These are phyloP conservation scores for Chaetomiaceae sp. DNA, from an alignment of 2,329 filamentous ascomycete genomes.

Conservation along the genomic window DNA sequence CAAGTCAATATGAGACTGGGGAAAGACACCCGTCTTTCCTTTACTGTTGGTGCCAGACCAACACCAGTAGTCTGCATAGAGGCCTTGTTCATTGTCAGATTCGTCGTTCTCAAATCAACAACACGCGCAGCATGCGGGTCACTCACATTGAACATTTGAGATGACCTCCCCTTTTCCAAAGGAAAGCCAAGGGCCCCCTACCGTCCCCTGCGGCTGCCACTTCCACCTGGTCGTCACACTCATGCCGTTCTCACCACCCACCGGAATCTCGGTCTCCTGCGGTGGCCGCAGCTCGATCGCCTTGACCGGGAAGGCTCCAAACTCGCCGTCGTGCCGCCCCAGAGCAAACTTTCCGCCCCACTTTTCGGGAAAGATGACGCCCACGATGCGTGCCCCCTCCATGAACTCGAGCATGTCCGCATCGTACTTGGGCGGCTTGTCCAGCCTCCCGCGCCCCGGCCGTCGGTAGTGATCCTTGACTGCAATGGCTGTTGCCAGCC, in stretches of 20 bases:
- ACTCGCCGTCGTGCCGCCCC: slow-evolving; percentile 51
- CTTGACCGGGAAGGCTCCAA: slow-evolving; percentile 47
- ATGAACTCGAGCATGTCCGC: slow-evolving; percentile 38
- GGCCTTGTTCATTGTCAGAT: slow-evolving; percentile 14
- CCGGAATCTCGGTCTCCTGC: slow-evolving; percentile 41
- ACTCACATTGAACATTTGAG: slow-evolving; percentile 57
- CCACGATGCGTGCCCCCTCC: slow-evolving; percentile 45
- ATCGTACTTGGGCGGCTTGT: slow-evolving; percentile 31
- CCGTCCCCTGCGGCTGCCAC: slow-evolving; percentile 43
- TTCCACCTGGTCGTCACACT: slow-evolving; percentile 50
- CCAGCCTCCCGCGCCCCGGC: slow-evolving; percentile 32
- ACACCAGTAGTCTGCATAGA: slow-evolving; percentile 34
- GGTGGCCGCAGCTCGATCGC: slow-evolving; percentile 45
- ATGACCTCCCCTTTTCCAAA: slow-evolving; percentile 64
- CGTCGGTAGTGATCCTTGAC: slow-evolving; percentile 33
- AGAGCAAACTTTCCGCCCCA: slow-evolving; percentile 54
- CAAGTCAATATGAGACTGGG: slow-evolving; percentile 21
- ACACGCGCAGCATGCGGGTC: too few relatives aligned
- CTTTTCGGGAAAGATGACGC: slow-evolving; percentile 46
- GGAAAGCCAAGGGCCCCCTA: slow-evolving; percentile 45
- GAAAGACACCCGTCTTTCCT: slow-evolving; percentile 34
- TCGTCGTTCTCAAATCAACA: too few relatives aligned
- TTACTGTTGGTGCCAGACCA: slow-evolving; percentile 35
- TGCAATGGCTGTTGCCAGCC: slow-evolving; percentile 34
- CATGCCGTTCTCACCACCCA: slow-evolving; percentile 43